Evolutionary conservation across 108 stramenopile genomes (phyloP).

Genomic region (Skeletonema costatum): DNA sequence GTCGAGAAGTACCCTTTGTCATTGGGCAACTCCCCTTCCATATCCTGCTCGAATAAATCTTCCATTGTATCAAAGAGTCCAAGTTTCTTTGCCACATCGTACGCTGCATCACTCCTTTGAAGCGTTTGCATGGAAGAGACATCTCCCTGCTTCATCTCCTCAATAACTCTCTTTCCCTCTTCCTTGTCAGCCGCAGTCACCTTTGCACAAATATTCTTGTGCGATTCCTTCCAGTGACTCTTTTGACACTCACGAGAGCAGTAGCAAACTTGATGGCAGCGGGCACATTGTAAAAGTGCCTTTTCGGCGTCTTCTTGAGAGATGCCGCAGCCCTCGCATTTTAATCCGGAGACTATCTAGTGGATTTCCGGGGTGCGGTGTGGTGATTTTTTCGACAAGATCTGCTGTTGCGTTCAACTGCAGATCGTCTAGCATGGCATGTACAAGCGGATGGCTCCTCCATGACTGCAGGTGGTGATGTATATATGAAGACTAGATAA

Average conservation of each 20-base stretch:
- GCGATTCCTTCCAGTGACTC: no score
- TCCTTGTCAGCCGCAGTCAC: no score
- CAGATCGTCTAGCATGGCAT: no score
- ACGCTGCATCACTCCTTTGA: background rate
- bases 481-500: no score
- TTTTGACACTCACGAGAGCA: background rate
- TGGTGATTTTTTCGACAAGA: background rate
- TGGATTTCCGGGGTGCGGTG: background rate
- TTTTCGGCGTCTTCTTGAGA: background rate
- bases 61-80: background rate
- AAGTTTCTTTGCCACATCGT: background rate
- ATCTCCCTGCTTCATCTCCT: background rate
- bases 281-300: background rate
- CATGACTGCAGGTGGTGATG: no score
- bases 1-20: background rate
- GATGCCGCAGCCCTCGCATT: background rate
- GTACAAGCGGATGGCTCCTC: no score
- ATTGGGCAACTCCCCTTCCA: background rate
- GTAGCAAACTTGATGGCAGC: background rate
- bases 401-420: no score
- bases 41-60: background rate
- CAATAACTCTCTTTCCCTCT: no score
- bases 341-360: background rate
- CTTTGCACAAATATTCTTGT: no score
- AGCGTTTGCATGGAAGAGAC: background rate